Evolutionary conservation across 805 yeast genomes (phyloP).

Genomic region (Lipomyces lipofer): DNA sequence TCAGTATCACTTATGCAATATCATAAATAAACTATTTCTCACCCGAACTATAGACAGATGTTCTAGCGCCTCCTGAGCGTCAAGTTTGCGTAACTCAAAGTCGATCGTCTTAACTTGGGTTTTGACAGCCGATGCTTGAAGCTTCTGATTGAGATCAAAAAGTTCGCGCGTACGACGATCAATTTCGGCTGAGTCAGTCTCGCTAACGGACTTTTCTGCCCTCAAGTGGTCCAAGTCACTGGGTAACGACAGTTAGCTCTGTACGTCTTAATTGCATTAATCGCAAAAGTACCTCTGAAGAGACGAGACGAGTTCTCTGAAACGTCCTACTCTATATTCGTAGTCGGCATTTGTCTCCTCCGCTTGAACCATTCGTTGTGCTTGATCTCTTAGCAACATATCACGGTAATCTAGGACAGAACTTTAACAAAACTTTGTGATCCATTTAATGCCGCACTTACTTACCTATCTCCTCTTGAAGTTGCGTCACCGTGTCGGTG

Average conservation of each 20-base stretch:
- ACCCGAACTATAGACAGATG: slow-evolving; percentile 34
- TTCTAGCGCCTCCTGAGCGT: slow-evolving; percentile 33
- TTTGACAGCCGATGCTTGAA: slow-evolving; percentile 25
- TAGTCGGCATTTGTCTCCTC: slow-evolving; percentile 26
- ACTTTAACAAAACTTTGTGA: not conserved
- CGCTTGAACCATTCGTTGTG: slow-evolving; percentile 11
- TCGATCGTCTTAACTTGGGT: slow-evolving; percentile 32
- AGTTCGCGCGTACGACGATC: slow-evolving; percentile 24
- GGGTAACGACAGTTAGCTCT: not conserved
- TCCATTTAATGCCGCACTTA: slow-evolving; percentile 35
- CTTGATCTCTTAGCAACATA: slow-evolving; percentile 24
- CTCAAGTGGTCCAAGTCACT: slow-evolving; percentile 33
- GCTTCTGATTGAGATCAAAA: slow-evolving; percentile 32
- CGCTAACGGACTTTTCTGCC: slow-evolving; percentile 19
- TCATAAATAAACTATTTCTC: slow-evolving; percentile 19
- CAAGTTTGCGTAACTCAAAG: slow-evolving; percentile 33
- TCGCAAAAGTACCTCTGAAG: slow-evolving; percentile 28
- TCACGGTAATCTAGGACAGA: slow-evolving; percentile 25
- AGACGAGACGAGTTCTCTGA: slow-evolving; percentile 35
- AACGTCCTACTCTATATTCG: slow-evolving; percentile 28
- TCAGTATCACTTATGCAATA: no score
- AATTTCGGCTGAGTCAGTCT: slow-evolving; percentile 22
- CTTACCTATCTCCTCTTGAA: slow-evolving; percentile 42
- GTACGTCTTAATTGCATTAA: not conserved
- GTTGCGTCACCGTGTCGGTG: slow-evolving; percentile 46